Evolutionary conservation across 176 grass and related monocot genomes (phyloP), one percentile per base, ranked within the genome.

Genomic region (Oryza punctata): DNA sequence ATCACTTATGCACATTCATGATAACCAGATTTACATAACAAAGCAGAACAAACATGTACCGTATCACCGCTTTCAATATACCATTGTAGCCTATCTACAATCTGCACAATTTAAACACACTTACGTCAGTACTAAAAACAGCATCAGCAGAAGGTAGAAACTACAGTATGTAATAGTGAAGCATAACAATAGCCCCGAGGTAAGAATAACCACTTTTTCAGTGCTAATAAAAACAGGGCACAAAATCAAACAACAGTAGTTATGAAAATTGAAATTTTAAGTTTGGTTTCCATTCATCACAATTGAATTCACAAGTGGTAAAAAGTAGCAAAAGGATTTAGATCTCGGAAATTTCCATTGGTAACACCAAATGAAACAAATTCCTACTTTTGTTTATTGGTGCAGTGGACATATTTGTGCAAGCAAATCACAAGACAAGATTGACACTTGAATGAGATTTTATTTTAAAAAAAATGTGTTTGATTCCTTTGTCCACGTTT

Each of bases 71-170:
- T 90, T 79, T 93, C 78, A 83, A 98, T 79, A 84, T 98, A 98
- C 89, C 92, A 98, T 52, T 98, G 92, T 84, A 98, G 82, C 75
- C 81, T 98, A 78, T 95, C 92, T 10, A 77, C 85, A 93, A 98
- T 98, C 95, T 98, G 89, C 89, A 88, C 26, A 88, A 19, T 40
- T 78, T 67, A 29, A 72, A 19, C 11, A 81, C 21, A 64, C 28
- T 77, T 66, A 30, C 24, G 23, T 89, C 37, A 89, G 66, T 45
- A 73, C 13, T 37, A 78, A 21, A 64, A 60, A 80, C 18, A 52
- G 23, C 21, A 82, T 65, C 45, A 78, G 40, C 12, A 72, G 30
- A 21, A 28, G 11, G 66, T 72, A 49, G 30, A 32, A 41, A 40
- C 18, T 52, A 44, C 4, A 45, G 47, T 61, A 81, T 26, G 16